Evolutionary conservation across 192 early-diverging fungal genomes (phyloP), one percentile per base, ranked within the genome.

Genomic region (Backusella luteola): DNA sequence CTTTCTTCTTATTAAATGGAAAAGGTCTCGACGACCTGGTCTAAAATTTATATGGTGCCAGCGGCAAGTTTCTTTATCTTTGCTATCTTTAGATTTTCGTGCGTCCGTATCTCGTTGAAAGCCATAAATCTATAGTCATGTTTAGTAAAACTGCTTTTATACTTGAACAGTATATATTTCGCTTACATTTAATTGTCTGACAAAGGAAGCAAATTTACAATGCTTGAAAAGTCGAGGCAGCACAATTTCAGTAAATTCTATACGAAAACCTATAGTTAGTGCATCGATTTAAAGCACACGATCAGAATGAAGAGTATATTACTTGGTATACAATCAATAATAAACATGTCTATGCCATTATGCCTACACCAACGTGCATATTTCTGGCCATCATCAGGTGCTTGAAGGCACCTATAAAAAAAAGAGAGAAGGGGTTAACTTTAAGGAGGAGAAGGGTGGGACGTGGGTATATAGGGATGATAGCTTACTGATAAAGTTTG

Each of bases 151-250:
- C 14, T 23, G 1, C 9, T 36, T 8, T 69, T 67, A 34, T 32
- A 7, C n/a, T 44, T 46, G 49, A 69, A 15, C 26, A 32, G 1
- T 34, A 21, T 26, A 42, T 41, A 0, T 12, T 63, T 63, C 21
- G 29, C 53, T 75, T 85, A 85, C 85, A 81, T 85, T 85, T 36
- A 85, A 46, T 72, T 85, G 85, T 35, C 85, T 66, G 19, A 85
- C 85, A 81, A 85, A 85, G 7, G 85, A 85, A 36, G 85, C 80
- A 75, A 85, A 85, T 76, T 85, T 85, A 69, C 85, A 85, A 66
- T 85, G 85, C 63, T 85, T 85, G 69, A 85, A 85, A 34, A 77
- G 73, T 73, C 79, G 76, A n/a, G 85, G 85, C 34, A 85, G 63
- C 4, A 85, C 82, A n/a, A 76, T 82, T 56, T 77, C 77, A 26